Conservation (phyloP, 768 basidiomycete genomes). For the Hygrophoropsis aurantiaca region DNA sequence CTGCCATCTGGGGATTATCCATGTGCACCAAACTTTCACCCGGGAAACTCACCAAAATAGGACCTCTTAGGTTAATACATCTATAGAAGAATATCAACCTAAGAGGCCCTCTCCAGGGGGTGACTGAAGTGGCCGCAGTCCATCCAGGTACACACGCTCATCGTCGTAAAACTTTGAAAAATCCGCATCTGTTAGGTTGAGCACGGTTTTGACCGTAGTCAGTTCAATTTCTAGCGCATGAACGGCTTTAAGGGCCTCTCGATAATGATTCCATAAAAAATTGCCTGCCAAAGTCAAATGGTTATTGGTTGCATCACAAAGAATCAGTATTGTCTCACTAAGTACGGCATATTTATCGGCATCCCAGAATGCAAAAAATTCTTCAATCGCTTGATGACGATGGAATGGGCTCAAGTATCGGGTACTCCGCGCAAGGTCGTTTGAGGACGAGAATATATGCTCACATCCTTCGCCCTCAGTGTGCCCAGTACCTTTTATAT, state of each 20-base stretch:
- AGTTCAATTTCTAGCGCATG: slow-evolving; percentile 1
- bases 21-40: too few relatives aligned
- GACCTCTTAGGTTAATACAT: neutral
- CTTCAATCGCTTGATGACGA: slow-evolving; percentile 22
- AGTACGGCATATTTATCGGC: too few relatives aligned
- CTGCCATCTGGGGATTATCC: too few relatives aligned
- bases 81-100: neutral
- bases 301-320: too few relatives aligned
- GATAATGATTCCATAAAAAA: slow-evolving; percentile 8
- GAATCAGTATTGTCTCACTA: slow-evolving; percentile 12
- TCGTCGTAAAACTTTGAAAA: slow-evolving; percentile 2
- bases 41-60: neutral
- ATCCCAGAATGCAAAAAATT: slow-evolving; percentile 18
- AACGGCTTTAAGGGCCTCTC: neutral
- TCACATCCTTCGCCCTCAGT: slow-evolving; percentile 28
- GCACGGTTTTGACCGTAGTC: neutral
- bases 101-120: neutral
- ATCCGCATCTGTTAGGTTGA: slow-evolving; percentile 1
- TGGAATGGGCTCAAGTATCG: slow-evolving; percentile 23
- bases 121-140: slow-evolving; percentile 4
- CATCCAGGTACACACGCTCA: neutral
- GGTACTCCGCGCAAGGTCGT: slow-evolving; percentile 18
- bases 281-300: too few relatives aligned
- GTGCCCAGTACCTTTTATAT: slow-evolving; percentile 21
- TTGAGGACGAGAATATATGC: slow-evolving; percentile 24